Evolutionary conservation across 176 grass and related monocot species (phyloP), one percentile per base, ranked within the genome.

Genomic region (Oryza australiensis): DNA sequence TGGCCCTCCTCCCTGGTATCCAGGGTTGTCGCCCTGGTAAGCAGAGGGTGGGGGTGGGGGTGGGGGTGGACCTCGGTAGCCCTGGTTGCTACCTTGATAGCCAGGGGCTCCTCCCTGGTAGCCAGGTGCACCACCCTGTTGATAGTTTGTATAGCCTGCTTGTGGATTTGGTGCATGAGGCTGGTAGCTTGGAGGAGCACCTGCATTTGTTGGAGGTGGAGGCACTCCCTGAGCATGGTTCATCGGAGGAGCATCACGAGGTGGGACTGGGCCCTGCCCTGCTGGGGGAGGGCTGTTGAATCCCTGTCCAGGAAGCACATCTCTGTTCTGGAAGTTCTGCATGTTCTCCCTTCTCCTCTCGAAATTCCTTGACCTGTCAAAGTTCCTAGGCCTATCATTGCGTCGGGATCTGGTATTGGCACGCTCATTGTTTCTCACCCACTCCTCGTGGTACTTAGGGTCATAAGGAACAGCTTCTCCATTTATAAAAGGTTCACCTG

Each of bases 401-500:
- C 93, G 89, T 38, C 93, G 86, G n/a, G 60, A 73, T 59, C 93
- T 85, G 1, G 93, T 87, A 55, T 90, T 87, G 18, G 88, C 92
- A 71, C 84, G 86, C 0, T 62, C 62, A 69, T 93, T 89, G 72
- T 98, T 94, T 43, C 88, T 81, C 22, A 94, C 84, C 92, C 95
- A 94, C 70, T 98, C 92, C 70, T 98, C 95, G 81, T 98, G 95
- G 64, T 88, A 98, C 63, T 89, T 98, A 0, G 90, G 90, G 32
- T 98, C 92, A 18, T 93, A 94, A 72, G 95, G 90, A 73, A 98
- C 90, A 59, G 91, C 87, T 84, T 99, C 64, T 72, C 91, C 93
- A 84, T 98, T 80, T 49, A 98, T 84, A 78, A 98, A 99, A 45
- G 95, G 95, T 14, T 99, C 96, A 32, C 96, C 93, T 99, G 75